Conservation (phyloP, 2,329 filamentous ascomycete genomes). For the Cephalotrichum gorgonifer region DNA sequence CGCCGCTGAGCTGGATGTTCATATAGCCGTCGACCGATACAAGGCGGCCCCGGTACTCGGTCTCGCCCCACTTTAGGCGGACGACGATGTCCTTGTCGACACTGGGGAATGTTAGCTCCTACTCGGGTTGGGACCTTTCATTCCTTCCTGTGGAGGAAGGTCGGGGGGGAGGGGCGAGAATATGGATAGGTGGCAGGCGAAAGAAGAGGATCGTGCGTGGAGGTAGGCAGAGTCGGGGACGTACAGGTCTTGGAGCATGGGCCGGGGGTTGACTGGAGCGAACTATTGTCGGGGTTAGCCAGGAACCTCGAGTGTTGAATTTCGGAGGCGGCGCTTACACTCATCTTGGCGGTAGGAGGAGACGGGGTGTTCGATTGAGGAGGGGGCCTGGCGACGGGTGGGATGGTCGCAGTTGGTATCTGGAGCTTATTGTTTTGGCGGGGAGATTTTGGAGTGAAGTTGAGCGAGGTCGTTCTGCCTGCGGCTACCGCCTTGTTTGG, state of each 20-base stretch:
- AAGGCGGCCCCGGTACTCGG: conserved; percentile 89
- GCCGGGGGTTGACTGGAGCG: conserved; percentile 91
- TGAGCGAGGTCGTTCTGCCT: background rate
- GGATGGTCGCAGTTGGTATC: background rate
- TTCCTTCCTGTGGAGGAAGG: too few relatives aligned
- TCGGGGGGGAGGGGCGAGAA: too few relatives aligned
- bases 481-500: background rate
- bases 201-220: conserved; percentile 3
- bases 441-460: background rate
- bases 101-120: conserved; percentile 27
- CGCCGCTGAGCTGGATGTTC: conserved; percentile 89
- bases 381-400: background rate
- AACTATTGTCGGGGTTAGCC: conserved; percentile 38
- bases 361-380: background rate
- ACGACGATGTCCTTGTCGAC: conserved; percentile 87
- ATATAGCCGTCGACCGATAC: conserved; percentile 97
- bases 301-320: background rate
- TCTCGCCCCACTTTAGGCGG: conserved; percentile 95
- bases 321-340: background rate
- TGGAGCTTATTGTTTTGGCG: background rate
- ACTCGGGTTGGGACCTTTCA: too few relatives aligned
- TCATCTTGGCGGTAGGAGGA: background rate
- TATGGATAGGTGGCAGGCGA: too few relatives aligned
- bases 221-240: conserved; percentile 20
- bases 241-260: conserved; percentile 87